phyloP scores from a whole-genome alignment of 495 filamentous ascomycete genomes.

The Aspergillus taichungensis region DNA sequence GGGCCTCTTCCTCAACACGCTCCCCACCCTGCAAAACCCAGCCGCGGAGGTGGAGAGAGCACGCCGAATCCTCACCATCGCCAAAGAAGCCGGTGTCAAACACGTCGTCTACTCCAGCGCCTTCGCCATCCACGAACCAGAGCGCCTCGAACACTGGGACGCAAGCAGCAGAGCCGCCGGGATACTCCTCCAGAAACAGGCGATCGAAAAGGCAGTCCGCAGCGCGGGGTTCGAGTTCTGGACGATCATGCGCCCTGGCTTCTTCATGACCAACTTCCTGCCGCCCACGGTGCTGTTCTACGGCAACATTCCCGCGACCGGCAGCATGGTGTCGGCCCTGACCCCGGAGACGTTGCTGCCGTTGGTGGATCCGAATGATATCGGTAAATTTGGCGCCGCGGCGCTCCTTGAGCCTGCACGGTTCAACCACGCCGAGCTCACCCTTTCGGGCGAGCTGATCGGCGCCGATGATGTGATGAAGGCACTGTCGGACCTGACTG shows the following conservation, averaged over 20 bases:
- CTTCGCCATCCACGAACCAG: conserved; percentile 15
- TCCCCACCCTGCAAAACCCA: conserved; percentile 17
- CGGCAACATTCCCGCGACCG: conserved; percentile 24
- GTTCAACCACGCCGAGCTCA: conserved; percentile 30
- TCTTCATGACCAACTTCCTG: conserved; percentile 45
- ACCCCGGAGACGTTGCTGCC: conserved; percentile 22
- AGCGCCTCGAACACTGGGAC: conserved; percentile 18
- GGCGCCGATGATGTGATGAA: conserved; percentile 21
- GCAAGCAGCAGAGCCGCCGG: conserved; percentile 14
- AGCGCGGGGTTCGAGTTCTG: conserved; percentile 25
- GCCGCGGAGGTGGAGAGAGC: conserved; percentile 27
- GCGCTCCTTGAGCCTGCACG: conserved; percentile 29
- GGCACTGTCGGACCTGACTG: conserved; percentile 20
- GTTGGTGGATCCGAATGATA: conserved; percentile 39
- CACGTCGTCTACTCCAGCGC: conserved; percentile 35
- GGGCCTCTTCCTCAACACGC: conserved; percentile 40
- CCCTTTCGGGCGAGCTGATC: conserved; percentile 29
- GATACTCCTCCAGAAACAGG: conserved; percentile 24
- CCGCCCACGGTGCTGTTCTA: conserved; percentile 27
- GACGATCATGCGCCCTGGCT: conserved; percentile 36
- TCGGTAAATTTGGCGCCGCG: conserved; percentile 36
- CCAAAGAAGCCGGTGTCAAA: conserved; percentile 30
- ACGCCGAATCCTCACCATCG: conserved; percentile 28
- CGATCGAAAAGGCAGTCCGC: conserved; percentile 26
- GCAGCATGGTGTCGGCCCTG: conserved; percentile 25